Percentiles rank a stretch among this genome's conserved stretches.
phyloP scores from a whole-genome alignment of 352 stramenopile genomes.

The Phytophthora chlamydospora region DNA sequence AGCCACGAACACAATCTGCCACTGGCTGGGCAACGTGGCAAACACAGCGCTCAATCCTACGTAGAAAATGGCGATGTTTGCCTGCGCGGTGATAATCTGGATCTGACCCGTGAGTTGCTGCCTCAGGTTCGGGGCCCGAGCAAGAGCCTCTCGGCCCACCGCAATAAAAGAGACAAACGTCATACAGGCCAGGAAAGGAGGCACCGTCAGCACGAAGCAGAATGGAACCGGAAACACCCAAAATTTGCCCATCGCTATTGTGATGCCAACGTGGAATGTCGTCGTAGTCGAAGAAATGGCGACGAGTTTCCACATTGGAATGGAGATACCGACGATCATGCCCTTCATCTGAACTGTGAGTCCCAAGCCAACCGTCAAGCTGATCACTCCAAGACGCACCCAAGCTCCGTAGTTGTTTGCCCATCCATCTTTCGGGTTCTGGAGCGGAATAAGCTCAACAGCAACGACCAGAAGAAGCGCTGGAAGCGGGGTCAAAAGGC shows the following conservation, averaged over 20 bases:
- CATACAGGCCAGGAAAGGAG: constrained; percentile 1
- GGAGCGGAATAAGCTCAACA: constrained; percentile 13
- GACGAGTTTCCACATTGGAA: background rate
- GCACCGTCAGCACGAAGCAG: constrained; percentile 7
- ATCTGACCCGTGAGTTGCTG: background rate
- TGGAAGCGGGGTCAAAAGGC: constrained; percentile 5
- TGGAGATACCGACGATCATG: background rate
- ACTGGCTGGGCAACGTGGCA: too few species aligned
- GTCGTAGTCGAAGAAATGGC: background rate
- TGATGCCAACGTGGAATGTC: constrained; percentile 5
- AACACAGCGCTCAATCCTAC: background rate
- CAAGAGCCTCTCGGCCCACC: constrained; percentile 1
- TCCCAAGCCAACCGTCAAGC: constrained; percentile 4
- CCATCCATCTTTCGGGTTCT: constrained; percentile 7
- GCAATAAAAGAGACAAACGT: background rate
- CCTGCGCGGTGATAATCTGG: constrained; percentile 1
- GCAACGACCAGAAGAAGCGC: constrained; percentile 1
- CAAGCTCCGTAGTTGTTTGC: constrained; percentile 4
- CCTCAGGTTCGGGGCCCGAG: background rate
- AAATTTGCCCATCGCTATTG: background rate
- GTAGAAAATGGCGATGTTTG: constrained; percentile 1
- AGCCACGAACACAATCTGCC: background rate
- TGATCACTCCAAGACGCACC: constrained; percentile 10
- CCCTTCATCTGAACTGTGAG: constrained; percentile 11
- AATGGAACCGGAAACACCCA: constrained; percentile 12